These are phyloP conservation scores for Termitomyces sp. DNA, from an alignment of 768 basidiomycete species.

Conservation along the genomic window DNA sequence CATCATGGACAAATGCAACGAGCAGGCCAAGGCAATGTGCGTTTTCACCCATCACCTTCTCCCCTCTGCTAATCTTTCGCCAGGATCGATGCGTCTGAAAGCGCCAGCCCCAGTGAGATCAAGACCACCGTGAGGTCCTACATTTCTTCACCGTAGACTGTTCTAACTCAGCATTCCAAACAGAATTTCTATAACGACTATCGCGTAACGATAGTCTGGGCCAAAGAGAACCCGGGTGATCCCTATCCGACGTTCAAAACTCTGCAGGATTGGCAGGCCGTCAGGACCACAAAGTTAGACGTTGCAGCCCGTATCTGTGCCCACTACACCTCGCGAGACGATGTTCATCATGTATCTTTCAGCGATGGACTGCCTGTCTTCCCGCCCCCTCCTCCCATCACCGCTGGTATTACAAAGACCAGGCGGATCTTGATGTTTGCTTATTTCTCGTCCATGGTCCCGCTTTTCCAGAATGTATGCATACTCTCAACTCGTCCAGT, in stretches of 20 bases:
- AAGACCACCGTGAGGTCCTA: background rate
- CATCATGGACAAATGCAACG: slow-evolving; percentile 3
- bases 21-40: background rate
- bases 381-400: background rate
- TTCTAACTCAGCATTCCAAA: too few relatives aligned
- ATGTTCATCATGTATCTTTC: background rate
- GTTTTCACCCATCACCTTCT: background rate
- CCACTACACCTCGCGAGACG: background rate
- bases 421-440: background rate
- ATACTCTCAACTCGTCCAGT: too few relatives aligned
- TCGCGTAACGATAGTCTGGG: background rate
- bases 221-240: background rate
- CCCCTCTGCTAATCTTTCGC: background rate
- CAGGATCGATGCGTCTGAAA: background rate
- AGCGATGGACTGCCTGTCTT: background rate
- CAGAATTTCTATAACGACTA: slow-evolving; percentile 4
- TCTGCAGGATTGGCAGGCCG: background rate
- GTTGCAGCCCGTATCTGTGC: background rate
- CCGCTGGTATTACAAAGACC: background rate
- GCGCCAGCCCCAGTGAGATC: background rate
- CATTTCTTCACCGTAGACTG: too few relatives aligned
- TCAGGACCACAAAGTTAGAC: background rate
- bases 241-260: background rate
- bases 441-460: background rate
- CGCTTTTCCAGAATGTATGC: background rate